Base-by-base conservation (phyloP, 2,329 filamentous ascomycete species). In the Fusarium sp. region DNA sequence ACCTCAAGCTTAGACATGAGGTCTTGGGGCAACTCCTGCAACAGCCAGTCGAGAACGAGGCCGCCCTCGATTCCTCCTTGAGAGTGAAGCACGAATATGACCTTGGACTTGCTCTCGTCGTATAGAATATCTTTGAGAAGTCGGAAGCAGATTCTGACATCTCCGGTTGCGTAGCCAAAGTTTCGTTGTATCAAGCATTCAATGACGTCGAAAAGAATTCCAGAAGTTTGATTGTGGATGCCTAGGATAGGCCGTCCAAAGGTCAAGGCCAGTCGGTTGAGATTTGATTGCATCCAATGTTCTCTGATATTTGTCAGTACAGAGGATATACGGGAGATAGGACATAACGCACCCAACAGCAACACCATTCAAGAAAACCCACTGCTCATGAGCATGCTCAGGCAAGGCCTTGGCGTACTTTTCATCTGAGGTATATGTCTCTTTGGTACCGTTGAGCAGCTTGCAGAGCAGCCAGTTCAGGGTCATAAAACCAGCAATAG, bases 301-400 rank as follows among this genome's bases (percentile, higher is more conserved):
- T 86, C 79, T 4, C 85, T 87, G 6, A 23, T 19, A 45, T 7
- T 26, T 24, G 48, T 75, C 24, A 74, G 66, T 20, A 47, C 19
- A 8, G 8, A 12, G 17, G 10, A 6, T 19, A 11, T 26, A 4
- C 28, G 11, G 6, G 11, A 21, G 15, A 21, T 19, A 11, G n/a
- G 14, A 43, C 19, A 32, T n/a, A 36, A 80, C 84, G 60, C 77
- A 89, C 86, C 85, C 86, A 32, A 84, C 84, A 11, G 85, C 87
- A 26, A 94, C 87, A 1, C 92, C 92, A 72, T 94, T 94, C 50
- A 94, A 77, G 74, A 91, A 94, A n/a, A 94, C 83, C 92, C 92
- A 95, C 71, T 89, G 85, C 78, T 94, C 91, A 51, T 88, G 82
- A 12, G 81, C 80, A 74, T 88, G 83, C 65, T 86, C 82, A 1